Conservation (phyloP, 164 flowering plant genomes). For the Echeveria elegans region DNA sequence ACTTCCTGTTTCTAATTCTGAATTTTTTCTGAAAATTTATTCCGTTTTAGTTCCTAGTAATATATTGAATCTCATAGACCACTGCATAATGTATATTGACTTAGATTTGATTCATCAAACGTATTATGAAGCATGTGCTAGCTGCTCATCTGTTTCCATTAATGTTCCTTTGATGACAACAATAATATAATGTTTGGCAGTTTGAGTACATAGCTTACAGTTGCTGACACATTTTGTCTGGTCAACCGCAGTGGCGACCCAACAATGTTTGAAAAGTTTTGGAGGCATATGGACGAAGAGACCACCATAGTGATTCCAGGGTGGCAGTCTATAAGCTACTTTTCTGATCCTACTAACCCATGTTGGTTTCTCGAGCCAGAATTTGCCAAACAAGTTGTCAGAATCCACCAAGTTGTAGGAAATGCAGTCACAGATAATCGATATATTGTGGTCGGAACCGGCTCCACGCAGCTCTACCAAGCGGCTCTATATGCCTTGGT, state of each 20-base stretch:
- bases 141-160: conserved; percentile 1
- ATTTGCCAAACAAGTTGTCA: conserved; percentile 37
- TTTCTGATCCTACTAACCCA: conserved; percentile 44
- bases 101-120: neutral
- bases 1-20: neutral
- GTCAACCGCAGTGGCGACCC: conserved; percentile 80
- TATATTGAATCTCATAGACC: neutral
- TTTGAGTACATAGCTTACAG: neutral
- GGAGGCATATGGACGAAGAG: conserved; percentile 55
- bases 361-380: conserved; percentile 93
- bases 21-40: neutral
- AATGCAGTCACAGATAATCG: conserved; percentile 62
- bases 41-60: neutral
- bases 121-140: neutral
- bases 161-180: neutral
- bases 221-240: neutral
- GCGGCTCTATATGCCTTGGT: conserved; percentile 77
- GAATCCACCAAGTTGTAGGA: conserved; percentile 63
- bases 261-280: conserved; percentile 70
- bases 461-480: conserved; percentile 76
- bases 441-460: conserved; percentile 80
- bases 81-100: neutral
- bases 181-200: conserved; percentile 4
- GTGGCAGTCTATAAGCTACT: conserved; percentile 72
- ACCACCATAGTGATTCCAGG: conserved; percentile 48